These are phyloP conservation scores for Gentiana straminea DNA, from an alignment of 257 asterid species.

Conservation along the genomic window DNA sequence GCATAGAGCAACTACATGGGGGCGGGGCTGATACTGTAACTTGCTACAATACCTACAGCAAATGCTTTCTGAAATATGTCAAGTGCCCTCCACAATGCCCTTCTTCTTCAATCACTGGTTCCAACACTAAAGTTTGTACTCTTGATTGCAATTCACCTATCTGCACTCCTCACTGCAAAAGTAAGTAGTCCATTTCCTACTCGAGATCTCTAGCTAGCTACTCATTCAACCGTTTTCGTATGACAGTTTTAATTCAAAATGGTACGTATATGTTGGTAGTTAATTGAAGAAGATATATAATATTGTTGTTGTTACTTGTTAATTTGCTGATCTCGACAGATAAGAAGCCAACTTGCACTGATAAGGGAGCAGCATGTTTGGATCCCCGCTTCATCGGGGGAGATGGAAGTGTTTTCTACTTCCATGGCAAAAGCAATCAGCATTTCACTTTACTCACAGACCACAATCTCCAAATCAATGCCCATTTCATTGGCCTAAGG, in stretches of 20 bases:
- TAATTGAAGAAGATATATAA: too few species aligned
- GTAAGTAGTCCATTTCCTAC: constrained; percentile 15
- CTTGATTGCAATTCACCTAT: constrained; percentile 34
- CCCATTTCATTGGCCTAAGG: constrained; percentile 49
- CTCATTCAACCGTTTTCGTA: too few species aligned
- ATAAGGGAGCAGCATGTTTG: constrained; percentile 50
- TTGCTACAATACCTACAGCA: constrained; percentile 19
- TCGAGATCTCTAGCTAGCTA: too few species aligned
- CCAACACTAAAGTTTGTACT: constrained; percentile 40
- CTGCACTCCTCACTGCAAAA: constrained; percentile 11
- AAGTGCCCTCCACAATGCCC: constrained; percentile 48
- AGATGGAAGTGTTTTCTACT: constrained; percentile 60
- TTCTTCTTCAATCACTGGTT: constrained; percentile 9
- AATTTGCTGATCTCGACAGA: constrained; percentile 14
- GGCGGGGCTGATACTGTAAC: constrained; percentile 2
- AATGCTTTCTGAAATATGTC: constrained; percentile 24
- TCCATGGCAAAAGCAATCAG: constrained; percentile 41
- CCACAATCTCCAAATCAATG: constrained; percentile 42
- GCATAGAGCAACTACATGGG: too few species aligned
- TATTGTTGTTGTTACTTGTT: not conserved
- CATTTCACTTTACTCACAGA: constrained; percentile 49
- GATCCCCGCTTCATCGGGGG: constrained; percentile 68
- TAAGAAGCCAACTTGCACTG: constrained; percentile 37
- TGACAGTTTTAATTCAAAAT: too few species aligned
- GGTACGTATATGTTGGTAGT: too few species aligned